These are phyloP conservation scores for Pelargonium cotyledonis DNA, from an alignment of 441 rosid genomes.

Conservation along the genomic window DNA sequence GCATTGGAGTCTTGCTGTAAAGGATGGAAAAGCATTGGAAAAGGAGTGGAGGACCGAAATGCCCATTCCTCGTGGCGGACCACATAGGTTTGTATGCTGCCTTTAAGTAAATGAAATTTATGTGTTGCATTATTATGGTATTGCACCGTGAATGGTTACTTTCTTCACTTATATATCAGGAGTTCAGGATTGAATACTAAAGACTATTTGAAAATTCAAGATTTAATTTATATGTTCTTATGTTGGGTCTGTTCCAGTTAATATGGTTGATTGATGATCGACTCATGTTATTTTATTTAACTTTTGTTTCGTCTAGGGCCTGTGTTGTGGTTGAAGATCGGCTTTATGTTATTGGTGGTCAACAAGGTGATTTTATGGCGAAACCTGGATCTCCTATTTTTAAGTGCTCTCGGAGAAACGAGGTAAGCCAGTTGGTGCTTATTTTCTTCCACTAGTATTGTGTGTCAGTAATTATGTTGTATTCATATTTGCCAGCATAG, in stretches of 20 bases:
- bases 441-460: background rate
- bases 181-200: too few relatives aligned
- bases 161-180: background rate
- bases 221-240: background rate
- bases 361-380: slow-evolving; percentile 99
- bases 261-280: background rate
- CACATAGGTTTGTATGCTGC: slow-evolving; percentile 60
- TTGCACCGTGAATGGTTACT: background rate
- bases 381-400: slow-evolving; percentile 95
- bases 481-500: too few relatives aligned
- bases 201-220: background rate
- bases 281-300: background rate
- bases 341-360: slow-evolving; percentile 83
- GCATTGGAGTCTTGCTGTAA: slow-evolving; percentile 89
- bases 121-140: background rate
- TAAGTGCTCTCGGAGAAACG: slow-evolving; percentile 84
- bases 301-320: slow-evolving; percentile 41
- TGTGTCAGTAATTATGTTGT: too few relatives aligned
- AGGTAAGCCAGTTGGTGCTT: slow-evolving; percentile 35
- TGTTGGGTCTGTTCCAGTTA: background rate
- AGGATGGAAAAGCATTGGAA: slow-evolving; percentile 71
- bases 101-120: background rate
- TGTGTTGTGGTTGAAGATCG: slow-evolving; percentile 63
- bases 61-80: slow-evolving; percentile 90
- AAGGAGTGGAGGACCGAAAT: slow-evolving; percentile 81